Conservation (phyloP, 108 stramenopile genomes). For the Fistulifera solaris region DNA sequence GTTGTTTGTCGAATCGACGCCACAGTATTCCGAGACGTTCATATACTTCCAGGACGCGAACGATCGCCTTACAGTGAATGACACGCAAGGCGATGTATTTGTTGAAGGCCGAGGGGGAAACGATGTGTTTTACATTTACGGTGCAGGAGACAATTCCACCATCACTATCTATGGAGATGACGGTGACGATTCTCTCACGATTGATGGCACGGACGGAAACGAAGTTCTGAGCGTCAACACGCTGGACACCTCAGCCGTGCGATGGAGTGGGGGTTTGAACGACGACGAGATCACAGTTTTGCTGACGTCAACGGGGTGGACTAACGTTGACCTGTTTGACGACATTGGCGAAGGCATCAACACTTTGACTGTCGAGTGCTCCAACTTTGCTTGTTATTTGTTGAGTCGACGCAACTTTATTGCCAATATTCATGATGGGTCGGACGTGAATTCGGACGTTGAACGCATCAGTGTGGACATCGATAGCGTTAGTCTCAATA, state of each 20-base stretch:
- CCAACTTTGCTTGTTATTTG: constrained; percentile 17
- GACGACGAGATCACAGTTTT: constrained; percentile 12
- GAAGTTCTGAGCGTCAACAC: constrained; percentile 2
- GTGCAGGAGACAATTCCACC: background rate
- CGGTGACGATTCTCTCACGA: constrained; percentile 17
- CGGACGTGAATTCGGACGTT: background rate
- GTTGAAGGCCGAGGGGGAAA: constrained; percentile 6
- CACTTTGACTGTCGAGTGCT: constrained; percentile 15
- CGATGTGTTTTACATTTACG: constrained; percentile 6
- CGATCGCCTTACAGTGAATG: constrained; percentile 3
- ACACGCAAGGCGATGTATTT: constrained; percentile 1
- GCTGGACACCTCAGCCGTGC: constrained; percentile 13
- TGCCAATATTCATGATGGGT: constrained; percentile 24
- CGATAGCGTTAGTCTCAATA: background rate
- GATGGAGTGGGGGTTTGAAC: constrained; percentile 23
- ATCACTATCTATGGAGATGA: constrained; percentile 9
- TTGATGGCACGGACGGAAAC: constrained; percentile 17
- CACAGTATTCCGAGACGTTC: background rate
- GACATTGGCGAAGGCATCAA: constrained; percentile 12
- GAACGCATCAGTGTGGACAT: constrained; percentile 22
- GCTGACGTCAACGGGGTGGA: constrained; percentile 19
- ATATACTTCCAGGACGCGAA: constrained; percentile 9
- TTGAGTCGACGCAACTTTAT: constrained; percentile 25
- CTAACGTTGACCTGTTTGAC: constrained; percentile 18
- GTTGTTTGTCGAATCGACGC: background rate